Base-by-base conservation (phyloP, 2,329 filamentous ascomycete genomes). In the Sarocladium kiliense region DNA sequence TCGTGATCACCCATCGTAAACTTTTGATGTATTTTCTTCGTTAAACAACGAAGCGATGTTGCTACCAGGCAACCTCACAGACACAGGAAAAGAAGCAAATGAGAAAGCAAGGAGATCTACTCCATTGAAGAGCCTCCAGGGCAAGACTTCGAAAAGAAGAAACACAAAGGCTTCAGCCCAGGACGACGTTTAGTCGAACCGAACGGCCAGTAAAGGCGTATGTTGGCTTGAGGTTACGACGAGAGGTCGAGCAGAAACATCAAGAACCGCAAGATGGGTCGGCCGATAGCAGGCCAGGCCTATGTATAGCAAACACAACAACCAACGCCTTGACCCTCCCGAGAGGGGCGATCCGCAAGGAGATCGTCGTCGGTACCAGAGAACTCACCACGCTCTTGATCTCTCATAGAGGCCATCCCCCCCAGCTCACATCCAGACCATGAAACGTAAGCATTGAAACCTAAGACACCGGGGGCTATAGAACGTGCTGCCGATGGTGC, bases 291-390 rank as follows among this genome's bases (percentile, higher is more conserved):
- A 34, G 47, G 19, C 47, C 47, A 14, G 30, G 47, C 14, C 27
- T 51, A 51, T 51, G 47, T 51, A 51, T 51, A 51, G 47, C 14
- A 51, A 51, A 51, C n/a, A 23, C 9, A 21, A 12, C 23, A 23
- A 9, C 3, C 27, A 16, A 21, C 47, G 47, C 47, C 26, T 36
- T 51, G 47, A 51, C 26, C 47, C 10, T 34, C n/a, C 18, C 21
- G 4, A 51, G 18, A 34, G 47, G 47, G n/a, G 30, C 27, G 47
- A 51, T 51, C 47, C 12, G 21, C 47, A 25, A 36, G 19, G 30
- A 32, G 47, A 51, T 51, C 47, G 26, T 51, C 47, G n/a, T 51
- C 47, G 47, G 47, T 51, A 51, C 47, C 47, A 51, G 27, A 51
- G 47, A 51, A 12, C 30, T 32, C 10, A 9, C 37, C 37, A 7